A percentile compares a stretch with the other conserved stretches of the same genome.
Conservation (phyloP, 139 green algal genomes). For the Tetradesmus obliquus region DNA sequence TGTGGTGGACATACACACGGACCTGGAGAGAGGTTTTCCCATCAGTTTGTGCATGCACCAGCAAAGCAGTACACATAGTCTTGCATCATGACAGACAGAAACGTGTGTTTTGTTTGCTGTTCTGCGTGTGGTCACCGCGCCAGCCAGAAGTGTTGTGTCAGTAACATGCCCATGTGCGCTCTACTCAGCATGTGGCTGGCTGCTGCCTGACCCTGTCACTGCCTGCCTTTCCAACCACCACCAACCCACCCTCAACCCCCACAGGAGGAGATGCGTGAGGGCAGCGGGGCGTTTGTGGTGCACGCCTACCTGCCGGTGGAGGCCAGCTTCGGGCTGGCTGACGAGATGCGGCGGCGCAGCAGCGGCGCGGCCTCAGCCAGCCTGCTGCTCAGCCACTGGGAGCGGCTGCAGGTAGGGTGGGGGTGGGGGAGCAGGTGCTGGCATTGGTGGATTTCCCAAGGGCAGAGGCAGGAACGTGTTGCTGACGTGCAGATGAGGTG, state of each 20-base stretch:
- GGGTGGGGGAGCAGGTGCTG: background rate
- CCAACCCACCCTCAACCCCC: slow-evolving; percentile 57
- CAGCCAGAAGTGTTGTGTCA: too few relatives aligned
- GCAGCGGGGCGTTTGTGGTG: slow-evolving; percentile 91
- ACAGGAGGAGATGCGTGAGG: slow-evolving; percentile 94
- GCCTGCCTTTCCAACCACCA: background rate
- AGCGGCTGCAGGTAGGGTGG: slow-evolving; percentile 78
- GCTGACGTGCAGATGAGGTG: background rate
- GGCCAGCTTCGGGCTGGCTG: slow-evolving; percentile 94
- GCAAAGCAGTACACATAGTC: too few relatives aligned
- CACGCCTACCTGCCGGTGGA: slow-evolving; percentile 90
- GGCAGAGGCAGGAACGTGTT: too few relatives aligned
- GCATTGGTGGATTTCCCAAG: background rate
- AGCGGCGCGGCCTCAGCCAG: slow-evolving; percentile 88
- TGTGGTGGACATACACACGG: too few relatives aligned
- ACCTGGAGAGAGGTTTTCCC: too few relatives aligned
- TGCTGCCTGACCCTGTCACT: background rate
- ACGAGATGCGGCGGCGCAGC: slow-evolving; percentile 89
- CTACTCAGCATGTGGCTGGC: too few relatives aligned
- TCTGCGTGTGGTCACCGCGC: too few relatives aligned
- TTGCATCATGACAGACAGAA: too few relatives aligned
- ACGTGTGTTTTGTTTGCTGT: too few relatives aligned
- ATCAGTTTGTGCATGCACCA: too few relatives aligned
- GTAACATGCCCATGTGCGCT: too few relatives aligned
- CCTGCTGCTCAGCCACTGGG: slow-evolving; percentile 97